These are phyloP conservation scores for Arabidopsis thaliana DNA, from an alignment of 345 rosid species.

Conservation along the genomic window DNA sequence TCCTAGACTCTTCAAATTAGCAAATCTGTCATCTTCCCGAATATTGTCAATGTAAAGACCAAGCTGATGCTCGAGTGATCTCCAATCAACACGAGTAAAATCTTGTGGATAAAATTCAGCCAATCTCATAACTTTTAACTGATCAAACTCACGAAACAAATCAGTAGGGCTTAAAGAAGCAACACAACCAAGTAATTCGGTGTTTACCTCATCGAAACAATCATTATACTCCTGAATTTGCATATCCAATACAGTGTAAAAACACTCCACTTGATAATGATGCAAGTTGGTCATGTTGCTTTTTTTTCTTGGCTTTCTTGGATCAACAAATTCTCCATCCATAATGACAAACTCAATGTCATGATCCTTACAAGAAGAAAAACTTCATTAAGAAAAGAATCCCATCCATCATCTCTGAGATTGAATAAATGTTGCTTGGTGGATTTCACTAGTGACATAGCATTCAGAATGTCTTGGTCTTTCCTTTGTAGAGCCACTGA, in stretches of 20 bases:
- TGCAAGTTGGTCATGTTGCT: neutral
- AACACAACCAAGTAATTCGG: too few species aligned
- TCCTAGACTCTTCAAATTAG: neutral
- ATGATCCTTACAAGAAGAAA: neutral
- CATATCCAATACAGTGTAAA: too few species aligned
- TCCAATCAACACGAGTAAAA: neutral
- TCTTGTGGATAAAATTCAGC: neutral
- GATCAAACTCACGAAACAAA: too few species aligned
- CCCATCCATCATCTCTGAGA: neutral
- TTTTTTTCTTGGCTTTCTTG: neutral
- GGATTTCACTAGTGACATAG: neutral
- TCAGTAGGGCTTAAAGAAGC: too few species aligned
- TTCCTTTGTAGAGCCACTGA: neutral
- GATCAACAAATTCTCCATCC: neutral
- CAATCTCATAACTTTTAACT: too few species aligned
- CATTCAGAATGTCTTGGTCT: neutral
- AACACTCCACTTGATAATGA: neutral
- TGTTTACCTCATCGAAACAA: too few species aligned
- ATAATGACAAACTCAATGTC: neutral
- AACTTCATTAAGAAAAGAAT: neutral
- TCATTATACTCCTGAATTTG: too few species aligned
- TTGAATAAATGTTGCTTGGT: neutral
- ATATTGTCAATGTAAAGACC: neutral
- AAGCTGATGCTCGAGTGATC: neutral
- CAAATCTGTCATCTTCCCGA: neutral